Percentiles rank a stretch among this genome's conserved stretches.
Conservation (phyloP, 257 asterid species). For the Thymus mandschuricus region DNA sequence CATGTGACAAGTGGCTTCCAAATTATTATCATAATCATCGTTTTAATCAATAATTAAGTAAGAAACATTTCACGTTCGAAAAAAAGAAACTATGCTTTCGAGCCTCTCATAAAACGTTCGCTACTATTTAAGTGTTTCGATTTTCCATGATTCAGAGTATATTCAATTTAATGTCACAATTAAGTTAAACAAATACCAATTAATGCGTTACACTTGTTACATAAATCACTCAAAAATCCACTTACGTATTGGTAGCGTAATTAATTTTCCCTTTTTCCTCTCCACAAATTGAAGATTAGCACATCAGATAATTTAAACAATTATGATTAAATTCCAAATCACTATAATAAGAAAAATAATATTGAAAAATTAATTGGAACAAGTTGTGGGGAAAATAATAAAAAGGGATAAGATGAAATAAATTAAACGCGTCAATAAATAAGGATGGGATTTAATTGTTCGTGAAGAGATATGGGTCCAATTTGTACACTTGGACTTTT, state of each 20-base stretch:
- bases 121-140: too few relatives aligned
- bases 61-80: too few relatives aligned
- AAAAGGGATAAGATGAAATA: background rate
- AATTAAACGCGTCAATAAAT: slow-evolving; percentile 2
- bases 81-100: too few relatives aligned
- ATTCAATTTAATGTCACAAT: background rate
- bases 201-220: background rate
- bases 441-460: slow-evolving; percentile 17
- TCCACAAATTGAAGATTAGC: background rate
- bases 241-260: too few relatives aligned
- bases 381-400: background rate
- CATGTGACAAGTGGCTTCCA: background rate
- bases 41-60: too few relatives aligned
- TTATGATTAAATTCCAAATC: background rate
- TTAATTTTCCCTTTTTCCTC: too few relatives aligned
- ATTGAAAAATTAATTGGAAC: background rate
- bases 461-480: too few relatives aligned
- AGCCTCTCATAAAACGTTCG: too few relatives aligned
- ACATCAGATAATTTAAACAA: background rate
- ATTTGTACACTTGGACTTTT: too few relatives aligned
- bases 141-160: background rate
- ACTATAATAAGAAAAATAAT: too few relatives aligned
- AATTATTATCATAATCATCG: background rate
- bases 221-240: background rate
- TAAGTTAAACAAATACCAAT: too few relatives aligned